Percentiles rank a stretch among this genome's conserved stretches.
These are phyloP conservation scores for Bolboschoenoplectus hybrid DNA, from an alignment of 202 grass and related monocot genomes.

Conservation along the genomic window DNA sequence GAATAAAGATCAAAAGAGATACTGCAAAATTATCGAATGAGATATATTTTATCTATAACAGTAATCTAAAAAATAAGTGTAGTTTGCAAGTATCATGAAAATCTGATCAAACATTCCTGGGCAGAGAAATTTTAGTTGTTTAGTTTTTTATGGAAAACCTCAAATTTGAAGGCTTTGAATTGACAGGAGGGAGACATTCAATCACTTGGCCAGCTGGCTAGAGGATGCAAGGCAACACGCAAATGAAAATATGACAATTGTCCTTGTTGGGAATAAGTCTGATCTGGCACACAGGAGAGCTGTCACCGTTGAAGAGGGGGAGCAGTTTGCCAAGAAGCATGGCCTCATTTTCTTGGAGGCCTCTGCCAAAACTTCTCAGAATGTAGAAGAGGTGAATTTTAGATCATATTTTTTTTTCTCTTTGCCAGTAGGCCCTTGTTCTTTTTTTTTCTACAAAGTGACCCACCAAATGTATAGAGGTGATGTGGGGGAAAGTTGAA, in stretches of 20 bases:
- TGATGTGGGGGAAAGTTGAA: background rate
- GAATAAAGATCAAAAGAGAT: background rate
- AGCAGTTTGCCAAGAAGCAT: constrained; percentile 94
- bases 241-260: constrained; percentile 94
- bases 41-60: background rate
- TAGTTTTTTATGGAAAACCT: constrained; percentile 50
- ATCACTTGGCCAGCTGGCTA: constrained; percentile 93
- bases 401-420: constrained; percentile 1
- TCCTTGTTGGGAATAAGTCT: constrained; percentile 95
- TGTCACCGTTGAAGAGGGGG: constrained; percentile 88
- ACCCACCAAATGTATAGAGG: background rate
- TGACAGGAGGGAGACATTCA: constrained; percentile 92
- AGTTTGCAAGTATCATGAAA: background rate
- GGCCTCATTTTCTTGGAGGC: constrained; percentile 95
- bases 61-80: constrained; percentile 25
- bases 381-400: constrained; percentile 78
- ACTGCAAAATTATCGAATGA: background rate
- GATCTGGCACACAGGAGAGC: constrained; percentile 90
- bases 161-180: constrained; percentile 69
- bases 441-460: background rate
- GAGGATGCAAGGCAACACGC: constrained; percentile 94
- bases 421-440: background rate
- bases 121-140: background rate
- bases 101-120: background rate
- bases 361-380: constrained; percentile 97